Percentiles rank a stretch among this genome's conserved stretches.
Evolutionary conservation across 2,329 filamentous ascomycete genomes (phyloP).

Genomic region (Alternaria angustiovoidea): DNA sequence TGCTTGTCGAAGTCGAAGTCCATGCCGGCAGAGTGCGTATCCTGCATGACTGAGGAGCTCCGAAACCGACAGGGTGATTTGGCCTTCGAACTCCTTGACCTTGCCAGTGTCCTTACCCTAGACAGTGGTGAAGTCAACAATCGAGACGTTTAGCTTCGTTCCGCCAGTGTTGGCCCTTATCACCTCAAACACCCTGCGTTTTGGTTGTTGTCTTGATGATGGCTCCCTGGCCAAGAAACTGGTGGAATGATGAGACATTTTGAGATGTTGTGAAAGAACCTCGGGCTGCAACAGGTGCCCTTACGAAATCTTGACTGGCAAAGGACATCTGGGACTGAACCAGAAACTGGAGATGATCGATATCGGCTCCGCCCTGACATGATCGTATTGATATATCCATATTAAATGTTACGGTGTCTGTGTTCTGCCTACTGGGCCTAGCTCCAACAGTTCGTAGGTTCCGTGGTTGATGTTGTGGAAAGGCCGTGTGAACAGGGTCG

Average conservation of each 20-base stretch:
- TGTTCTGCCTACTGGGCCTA: too few species aligned
- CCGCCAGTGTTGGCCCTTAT: too few species aligned
- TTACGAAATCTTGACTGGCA: constrained; percentile 28
- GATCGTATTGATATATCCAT: neutral
- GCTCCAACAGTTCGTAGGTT: neutral
- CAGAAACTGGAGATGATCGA: constrained; percentile 33
- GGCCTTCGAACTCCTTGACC: constrained; percentile 43
- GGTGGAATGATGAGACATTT: too few species aligned
- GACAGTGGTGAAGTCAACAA: constrained; percentile 33
- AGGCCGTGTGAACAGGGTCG: neutral
- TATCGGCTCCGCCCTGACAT: neutral
- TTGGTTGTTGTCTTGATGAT: constrained; percentile 1
- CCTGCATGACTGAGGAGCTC: too few species aligned
- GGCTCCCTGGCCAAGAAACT: too few species aligned
- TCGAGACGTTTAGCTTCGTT: constrained; percentile 2
- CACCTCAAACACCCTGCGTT: constrained; percentile 20
- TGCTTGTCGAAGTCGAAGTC: neutral
- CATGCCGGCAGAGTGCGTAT: too few species aligned
- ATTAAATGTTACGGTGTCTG: neutral
- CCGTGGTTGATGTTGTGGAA: neutral
- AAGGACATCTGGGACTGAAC: constrained; percentile 38
- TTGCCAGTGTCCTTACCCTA: constrained; percentile 35
- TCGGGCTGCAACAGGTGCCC: too few species aligned
- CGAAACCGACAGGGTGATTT: constrained; percentile 30
- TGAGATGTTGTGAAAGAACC: too few species aligned